Evolutionary conservation across 2,329 filamentous ascomycete species (phyloP).

Genomic region (Aaosphaeria pasadenensis): DNA sequence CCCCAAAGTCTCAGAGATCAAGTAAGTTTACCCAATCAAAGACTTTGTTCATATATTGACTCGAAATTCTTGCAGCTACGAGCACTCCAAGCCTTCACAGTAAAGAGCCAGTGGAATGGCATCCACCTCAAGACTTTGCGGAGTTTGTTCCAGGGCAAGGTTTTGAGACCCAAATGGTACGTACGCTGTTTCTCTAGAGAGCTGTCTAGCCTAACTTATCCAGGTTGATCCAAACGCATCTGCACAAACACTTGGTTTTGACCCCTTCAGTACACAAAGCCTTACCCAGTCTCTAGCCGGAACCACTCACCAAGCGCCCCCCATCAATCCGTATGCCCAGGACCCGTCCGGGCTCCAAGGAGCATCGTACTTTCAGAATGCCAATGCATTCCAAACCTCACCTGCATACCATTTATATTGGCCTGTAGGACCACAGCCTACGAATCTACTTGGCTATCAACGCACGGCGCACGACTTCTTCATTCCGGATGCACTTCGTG

Average conservation of each 20-base stretch:
- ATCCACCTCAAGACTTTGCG: conserved; percentile 45
- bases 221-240: conserved; percentile 34
- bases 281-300: conserved; percentile 32
- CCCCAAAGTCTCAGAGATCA: conserved; percentile 58
- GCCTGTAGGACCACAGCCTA: conserved; percentile 76
- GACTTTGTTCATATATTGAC: background rate
- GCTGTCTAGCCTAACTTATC: background rate
- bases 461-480: conserved; percentile 88
- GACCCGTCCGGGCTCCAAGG: conserved; percentile 62
- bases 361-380: conserved; percentile 63
- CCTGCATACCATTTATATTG: conserved; percentile 83
- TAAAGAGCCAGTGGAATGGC: conserved; percentile 50
- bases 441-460: conserved; percentile 81
- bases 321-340: conserved; percentile 69
- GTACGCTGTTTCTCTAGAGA: conserved; percentile 13
- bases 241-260: conserved; percentile 37
- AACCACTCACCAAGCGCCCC: conserved; percentile 34
- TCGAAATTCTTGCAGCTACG: conserved; percentile 27
- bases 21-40: conserved; percentile 30
- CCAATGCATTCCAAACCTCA: conserved; percentile 53
- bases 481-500: conserved; percentile 77
- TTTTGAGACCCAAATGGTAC: conserved; percentile 52
- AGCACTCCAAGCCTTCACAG: conserved; percentile 44
- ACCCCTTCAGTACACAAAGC: conserved; percentile 42
- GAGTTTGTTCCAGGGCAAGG: conserved; percentile 55